Conservation (phyloP, 768 basidiomycete genomes). For the Termitomyces sp. region DNA sequence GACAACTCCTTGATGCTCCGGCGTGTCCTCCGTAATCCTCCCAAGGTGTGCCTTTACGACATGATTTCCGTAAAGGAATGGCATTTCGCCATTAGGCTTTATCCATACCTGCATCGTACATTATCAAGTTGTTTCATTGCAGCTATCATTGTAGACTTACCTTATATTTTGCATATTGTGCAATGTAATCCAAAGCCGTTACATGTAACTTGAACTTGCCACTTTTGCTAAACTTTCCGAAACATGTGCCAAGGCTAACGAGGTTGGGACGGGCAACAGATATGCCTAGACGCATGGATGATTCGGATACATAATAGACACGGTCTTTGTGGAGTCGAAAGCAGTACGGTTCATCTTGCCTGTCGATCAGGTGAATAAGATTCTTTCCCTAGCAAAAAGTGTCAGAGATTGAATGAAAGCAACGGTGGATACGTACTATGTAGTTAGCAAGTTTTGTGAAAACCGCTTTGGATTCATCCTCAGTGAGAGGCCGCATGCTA, state of each 20-base stretch:
- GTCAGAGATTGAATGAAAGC: not conserved
- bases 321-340: slow-evolving; percentile 93
- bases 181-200: slow-evolving; percentile 88
- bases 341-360: slow-evolving; percentile 92
- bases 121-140: not conserved
- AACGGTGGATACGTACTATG: slow-evolving; percentile 54
- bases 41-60: slow-evolving; percentile 98
- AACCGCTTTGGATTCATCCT: slow-evolving; percentile 94
- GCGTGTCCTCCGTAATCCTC: slow-evolving; percentile 96
- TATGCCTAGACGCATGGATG: slow-evolving; percentile 89
- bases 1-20: slow-evolving; percentile 98
- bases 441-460: slow-evolving; percentile 98
- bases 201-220: slow-evolving; percentile 98
- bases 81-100: slow-evolving; percentile 99
- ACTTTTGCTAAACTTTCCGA: slow-evolving; percentile 96
- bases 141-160: slow-evolving; percentile 36
- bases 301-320: slow-evolving; percentile 95
- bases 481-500: slow-evolving; percentile 90
- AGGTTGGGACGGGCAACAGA: slow-evolving; percentile 92
- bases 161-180: slow-evolving; percentile 98
- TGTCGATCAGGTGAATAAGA: slow-evolving; percentile 90
- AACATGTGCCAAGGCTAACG: slow-evolving; percentile 90
- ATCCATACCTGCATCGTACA: slow-evolving; percentile 79
- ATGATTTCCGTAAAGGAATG: slow-evolving; percentile 98
- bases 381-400: slow-evolving; percentile 76